These are phyloP conservation scores for Yarrowia sp. DNA, from an alignment of 805 yeast genomes.

Conservation along the genomic window DNA sequence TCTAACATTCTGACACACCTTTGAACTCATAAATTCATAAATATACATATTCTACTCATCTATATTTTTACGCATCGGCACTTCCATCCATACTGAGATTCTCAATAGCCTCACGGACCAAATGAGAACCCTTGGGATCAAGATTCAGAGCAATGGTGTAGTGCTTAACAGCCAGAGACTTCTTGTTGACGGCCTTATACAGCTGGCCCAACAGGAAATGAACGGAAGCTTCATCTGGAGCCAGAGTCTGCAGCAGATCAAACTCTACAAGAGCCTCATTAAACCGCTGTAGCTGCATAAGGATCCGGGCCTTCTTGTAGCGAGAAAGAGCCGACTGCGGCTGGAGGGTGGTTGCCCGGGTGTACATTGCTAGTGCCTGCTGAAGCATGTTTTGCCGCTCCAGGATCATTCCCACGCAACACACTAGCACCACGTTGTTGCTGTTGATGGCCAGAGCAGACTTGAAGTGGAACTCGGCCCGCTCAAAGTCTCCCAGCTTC, in stretches of 20 bases:
- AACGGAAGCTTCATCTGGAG: conserved; percentile 93
- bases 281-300: conserved; percentile 68
- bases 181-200: conserved; percentile 71
- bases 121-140: conserved; percentile 88
- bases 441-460: conserved; percentile 89
- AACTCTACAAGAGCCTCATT: conserved; percentile 72
- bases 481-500: conserved; percentile 76
- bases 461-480: conserved; percentile 82
- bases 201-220: conserved; percentile 86
- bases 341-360: conserved; percentile 76
- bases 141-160: conserved; percentile 85
- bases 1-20: too few relatives aligned
- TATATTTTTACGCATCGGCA: background rate
- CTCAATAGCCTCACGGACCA: conserved; percentile 85
- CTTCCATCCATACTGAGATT: conserved; percentile 10
- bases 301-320: conserved; percentile 81
- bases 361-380: conserved; percentile 77
- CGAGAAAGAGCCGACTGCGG: conserved; percentile 83
- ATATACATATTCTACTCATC: background rate
- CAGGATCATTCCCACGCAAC: conserved; percentile 91
- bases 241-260: conserved; percentile 66
- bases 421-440: conserved; percentile 79
- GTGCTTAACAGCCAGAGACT: conserved; percentile 74
- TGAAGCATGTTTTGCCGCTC: conserved; percentile 69
- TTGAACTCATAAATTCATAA: background rate